Base-by-base conservation (phyloP, 805 yeast genomes). In the Nakazawaea anatomiae region DNA sequence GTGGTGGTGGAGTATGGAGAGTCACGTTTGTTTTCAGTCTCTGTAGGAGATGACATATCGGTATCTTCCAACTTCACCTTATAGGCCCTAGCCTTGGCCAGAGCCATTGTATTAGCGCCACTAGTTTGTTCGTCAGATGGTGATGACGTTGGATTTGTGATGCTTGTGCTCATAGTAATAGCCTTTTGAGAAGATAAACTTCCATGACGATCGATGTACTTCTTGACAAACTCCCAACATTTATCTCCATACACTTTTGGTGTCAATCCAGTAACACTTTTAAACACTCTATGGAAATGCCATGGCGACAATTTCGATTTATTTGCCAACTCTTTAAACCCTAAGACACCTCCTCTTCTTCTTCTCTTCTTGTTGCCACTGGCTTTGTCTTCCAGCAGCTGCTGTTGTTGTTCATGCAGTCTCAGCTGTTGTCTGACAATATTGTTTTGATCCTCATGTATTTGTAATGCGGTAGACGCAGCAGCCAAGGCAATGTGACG, bases 221-320 rank as follows among this genome's bases (percentile, higher is more conserved):
- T 65, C 54, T 75, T 75, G 57, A 83, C 71, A 58, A 66, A 81
- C 55, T 79, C 83, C 73, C 80, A 84, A 62, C 96, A 87, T 55
- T 83, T 82, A 61, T 89, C 96, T 47, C 96, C 96, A 60, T 89
- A 89, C 6, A 88, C 85, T 70, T 89, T 87, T 28, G 96, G 96
- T 1, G 96, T 89, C 52, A 88, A 75, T 2, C 95, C 92, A 5
- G 95, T 87, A 54, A 89, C 87, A 50, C 84, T 79, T 66, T 89
- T 85, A 73, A 89, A 89, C 28, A 89, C 96, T 47, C 96, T 73
- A 71, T 89, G 96, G 67, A 89, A 89, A 67, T 89, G 96, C 96
- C 96, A 89, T 29, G 96, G 94, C 9, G 89, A 80, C 53, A 89
- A 75, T 57, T 85, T 85, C 8, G 90, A 83, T 62, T 89, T 86